phyloP scores from a whole-genome alignment of 2,329 filamentous ascomycete species.

The Ophiostoma quercus region DNA sequence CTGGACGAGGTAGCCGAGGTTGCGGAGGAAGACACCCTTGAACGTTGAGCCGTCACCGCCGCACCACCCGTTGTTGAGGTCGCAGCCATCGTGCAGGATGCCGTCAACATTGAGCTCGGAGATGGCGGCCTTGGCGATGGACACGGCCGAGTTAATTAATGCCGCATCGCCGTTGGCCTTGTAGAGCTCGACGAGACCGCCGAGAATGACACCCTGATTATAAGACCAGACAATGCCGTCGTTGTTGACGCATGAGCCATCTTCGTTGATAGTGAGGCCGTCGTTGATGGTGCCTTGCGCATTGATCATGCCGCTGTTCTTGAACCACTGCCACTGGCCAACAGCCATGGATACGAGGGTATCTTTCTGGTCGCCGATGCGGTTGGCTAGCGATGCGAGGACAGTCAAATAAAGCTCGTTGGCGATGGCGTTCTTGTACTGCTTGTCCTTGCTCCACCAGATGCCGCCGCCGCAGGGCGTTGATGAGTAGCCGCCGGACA shows the following conservation, averaged over 20 bases:
- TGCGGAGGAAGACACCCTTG: constrained; percentile 65
- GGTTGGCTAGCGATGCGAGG: constrained; percentile 50
- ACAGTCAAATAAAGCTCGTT: constrained; percentile 54
- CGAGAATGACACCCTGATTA: constrained; percentile 53
- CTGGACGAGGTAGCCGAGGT: constrained; percentile 50
- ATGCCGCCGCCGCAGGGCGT: constrained; percentile 49
- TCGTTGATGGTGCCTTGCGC: constrained; percentile 47
- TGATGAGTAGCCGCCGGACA: constrained; percentile 36
- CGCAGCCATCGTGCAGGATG: constrained; percentile 51
- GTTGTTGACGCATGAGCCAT: constrained; percentile 46
- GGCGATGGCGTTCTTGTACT: constrained; percentile 49
- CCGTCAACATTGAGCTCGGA: constrained; percentile 40
- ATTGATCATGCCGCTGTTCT: constrained; percentile 47
- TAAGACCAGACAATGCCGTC: constrained; percentile 46
- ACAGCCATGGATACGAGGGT: constrained; percentile 45
- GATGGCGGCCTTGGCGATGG: constrained; percentile 51
- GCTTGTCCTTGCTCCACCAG: constrained; percentile 51
- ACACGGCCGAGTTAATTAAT: constrained; percentile 40
- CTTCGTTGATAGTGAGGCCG: constrained; percentile 41
- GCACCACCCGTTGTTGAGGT: constrained; percentile 40
- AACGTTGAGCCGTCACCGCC: constrained; percentile 39
- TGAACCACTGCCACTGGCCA: constrained; percentile 50
- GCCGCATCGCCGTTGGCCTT: constrained; percentile 36
- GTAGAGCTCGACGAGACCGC: constrained; percentile 47
- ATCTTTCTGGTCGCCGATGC: constrained; percentile 29